A percentile compares a stretch with the other conserved stretches of the same genome.
Conservation (phyloP, 441 rosid species). For the Pelargonium myrrhifolium region DNA sequence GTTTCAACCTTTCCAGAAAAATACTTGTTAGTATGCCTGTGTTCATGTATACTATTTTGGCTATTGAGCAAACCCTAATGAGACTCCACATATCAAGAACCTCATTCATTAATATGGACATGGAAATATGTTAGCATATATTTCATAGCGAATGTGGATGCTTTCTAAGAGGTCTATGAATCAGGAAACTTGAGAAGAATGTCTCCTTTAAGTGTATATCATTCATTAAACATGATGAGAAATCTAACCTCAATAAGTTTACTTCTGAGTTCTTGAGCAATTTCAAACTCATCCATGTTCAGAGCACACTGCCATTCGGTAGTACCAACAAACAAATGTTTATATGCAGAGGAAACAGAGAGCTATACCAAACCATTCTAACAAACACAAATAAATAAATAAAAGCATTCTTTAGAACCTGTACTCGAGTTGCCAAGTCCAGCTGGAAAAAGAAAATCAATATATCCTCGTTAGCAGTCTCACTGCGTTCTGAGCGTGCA, state of each 20-base stretch:
- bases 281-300: constrained; percentile 77
- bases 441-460: constrained; percentile 86
- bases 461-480: constrained; percentile 86
- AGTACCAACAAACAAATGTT: constrained; percentile 16
- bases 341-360: constrained; percentile 15
- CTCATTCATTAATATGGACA: constrained; percentile 14
- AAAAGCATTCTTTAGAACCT: constrained; percentile 37
- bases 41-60: no score
- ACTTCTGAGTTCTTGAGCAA: constrained; percentile 76
- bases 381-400: background rate
- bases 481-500: constrained; percentile 71
- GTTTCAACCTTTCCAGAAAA: constrained; percentile 68
- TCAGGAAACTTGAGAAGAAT: background rate
- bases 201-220: background rate
- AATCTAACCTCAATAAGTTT: constrained; percentile 74
- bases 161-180: constrained; percentile 9
- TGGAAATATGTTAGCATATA: background rate
- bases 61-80: background rate
- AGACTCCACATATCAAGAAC: constrained; percentile 9
- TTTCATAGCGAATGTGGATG: background rate
- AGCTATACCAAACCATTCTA: constrained; percentile 1
- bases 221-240: constrained; percentile 3
- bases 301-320: constrained; percentile 61
- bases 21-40: constrained; percentile 17
- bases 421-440: constrained; percentile 83